Percentiles rank a stretch among this genome's conserved stretches.
Evolutionary conservation across 768 basidiomycete genomes (phyloP).

Genomic region (Leccinellum luteum): DNA sequence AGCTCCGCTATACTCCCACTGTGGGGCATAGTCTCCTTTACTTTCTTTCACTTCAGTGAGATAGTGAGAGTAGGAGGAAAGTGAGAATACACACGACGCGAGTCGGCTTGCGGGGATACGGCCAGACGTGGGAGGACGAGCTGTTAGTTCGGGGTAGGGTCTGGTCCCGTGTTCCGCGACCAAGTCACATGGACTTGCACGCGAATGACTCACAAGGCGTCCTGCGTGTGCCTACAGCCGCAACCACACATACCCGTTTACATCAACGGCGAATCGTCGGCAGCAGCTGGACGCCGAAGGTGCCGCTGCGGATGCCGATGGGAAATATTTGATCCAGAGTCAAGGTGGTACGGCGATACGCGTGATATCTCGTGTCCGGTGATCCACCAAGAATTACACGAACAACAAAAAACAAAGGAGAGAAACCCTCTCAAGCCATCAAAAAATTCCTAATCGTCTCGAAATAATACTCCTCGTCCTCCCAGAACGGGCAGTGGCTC

Average conservation of each 20-base stretch:
- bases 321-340: background rate
- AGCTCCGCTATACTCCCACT: background rate
- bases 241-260: background rate
- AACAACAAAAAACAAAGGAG: background rate
- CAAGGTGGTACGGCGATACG: background rate
- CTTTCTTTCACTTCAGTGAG: background rate
- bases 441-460: slow-evolving; percentile 14
- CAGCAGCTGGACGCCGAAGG: background rate
- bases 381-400: background rate
- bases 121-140: background rate
- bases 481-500: slow-evolving; percentile 23
- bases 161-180: background rate
- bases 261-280: background rate
- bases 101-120: background rate
- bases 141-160: background rate
- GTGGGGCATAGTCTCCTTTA: background rate
- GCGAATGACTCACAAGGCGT: background rate
- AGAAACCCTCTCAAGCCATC: background rate
- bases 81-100: background rate
- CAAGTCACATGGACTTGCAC: background rate
- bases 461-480: slow-evolving; percentile 24
- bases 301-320: background rate
- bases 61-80: background rate
- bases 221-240: background rate
- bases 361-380: background rate